phyloP scores from a whole-genome alignment of 331 rosid species.

The Cydonia oblonga region DNA sequence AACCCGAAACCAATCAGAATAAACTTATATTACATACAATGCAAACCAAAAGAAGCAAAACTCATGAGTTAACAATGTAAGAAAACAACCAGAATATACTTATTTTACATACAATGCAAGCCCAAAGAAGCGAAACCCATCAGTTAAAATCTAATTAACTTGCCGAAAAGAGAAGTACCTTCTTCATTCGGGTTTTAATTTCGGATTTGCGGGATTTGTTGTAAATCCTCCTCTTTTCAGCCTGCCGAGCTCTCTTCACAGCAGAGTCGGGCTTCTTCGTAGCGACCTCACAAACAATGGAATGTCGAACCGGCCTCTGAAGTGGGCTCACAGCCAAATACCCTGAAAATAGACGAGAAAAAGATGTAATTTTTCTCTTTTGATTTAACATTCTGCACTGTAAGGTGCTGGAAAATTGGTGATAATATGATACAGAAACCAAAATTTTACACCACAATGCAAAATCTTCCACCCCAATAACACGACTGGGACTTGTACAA shows the following conservation, averaged over 20 bases:
- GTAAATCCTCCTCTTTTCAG: conserved; percentile 76
- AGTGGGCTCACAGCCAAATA: conserved; percentile 24
- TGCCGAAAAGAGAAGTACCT: conserved; percentile 28
- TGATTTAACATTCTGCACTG: not conserved
- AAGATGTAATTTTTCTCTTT: not conserved
- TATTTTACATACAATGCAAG: not conserved
- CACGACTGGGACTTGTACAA: not conserved
- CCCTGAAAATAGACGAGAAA: conserved; percentile 33
- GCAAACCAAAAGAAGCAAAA: not conserved
- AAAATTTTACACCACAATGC: not conserved
- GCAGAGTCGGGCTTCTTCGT: conserved; percentile 75
- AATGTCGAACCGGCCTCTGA: conserved; percentile 29
- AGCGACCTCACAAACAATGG: conserved; percentile 61
- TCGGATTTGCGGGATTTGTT: conserved; percentile 76
- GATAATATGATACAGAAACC: not conserved
- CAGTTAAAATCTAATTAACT: not conserved
- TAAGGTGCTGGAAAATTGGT: not conserved
- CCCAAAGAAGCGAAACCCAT: not conserved
- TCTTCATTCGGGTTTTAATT: conserved; percentile 68
- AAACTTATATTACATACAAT: not conserved
- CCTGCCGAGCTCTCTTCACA: conserved; percentile 67
- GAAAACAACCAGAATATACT: not conserved
- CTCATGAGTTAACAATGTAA: not conserved
- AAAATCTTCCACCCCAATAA: conserved; percentile 11
- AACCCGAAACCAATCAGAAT: not conserved